Evolutionary conservation across 2,329 filamentous ascomycete species (phyloP), one percentile per base, ranked within the genome.

Genomic region (Capronia americana): DNA sequence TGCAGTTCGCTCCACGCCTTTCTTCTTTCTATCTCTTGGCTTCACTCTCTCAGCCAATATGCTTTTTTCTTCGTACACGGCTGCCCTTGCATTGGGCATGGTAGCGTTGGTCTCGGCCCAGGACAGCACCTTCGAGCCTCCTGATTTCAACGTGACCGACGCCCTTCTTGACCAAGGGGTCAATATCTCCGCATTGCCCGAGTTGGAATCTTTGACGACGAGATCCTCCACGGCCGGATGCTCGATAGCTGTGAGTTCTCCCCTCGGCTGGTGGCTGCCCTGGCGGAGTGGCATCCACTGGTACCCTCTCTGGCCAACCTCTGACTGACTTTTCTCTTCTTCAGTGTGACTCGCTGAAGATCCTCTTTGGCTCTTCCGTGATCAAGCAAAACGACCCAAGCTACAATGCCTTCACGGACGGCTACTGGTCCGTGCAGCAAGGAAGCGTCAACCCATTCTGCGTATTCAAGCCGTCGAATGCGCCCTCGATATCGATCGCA

Each of bases 341-440:
- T 34, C 59, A 62, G 59, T 71, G 71, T 28, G 51, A 54, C 46
- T 57, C 67, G 24, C 30, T 71, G 7, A 38, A 46, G 34, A 17
- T 69, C 28, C 57, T 66, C 7, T 72, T 61, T 46, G 66, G 67
- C 12, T 63, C 41, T 26, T 56, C 50, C 3, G 67, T 71, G 24
- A 48, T 71, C 23, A 48, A 56, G 24, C 63, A 64, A 12, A 53
- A 58, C 34, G 54, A 58, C 14, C 24, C 53, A 4, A 67, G 63
- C n/a, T 75, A 73, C 53, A 58, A 67, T n/a, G 24, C 55, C 8
- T 74, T 72, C 17, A 63, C 72, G 3, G 46, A 30, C 0, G 72
- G 69, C 5, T 79, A 77, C 64, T 79, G 78, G 77, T 77, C 77
- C 1, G 69, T 73, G 20, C 77, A 80, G 66, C 78, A 80, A 69